Evolutionary conservation across 176 grass and related monocot genomes (phyloP).

Genomic region (Poa annua): DNA sequence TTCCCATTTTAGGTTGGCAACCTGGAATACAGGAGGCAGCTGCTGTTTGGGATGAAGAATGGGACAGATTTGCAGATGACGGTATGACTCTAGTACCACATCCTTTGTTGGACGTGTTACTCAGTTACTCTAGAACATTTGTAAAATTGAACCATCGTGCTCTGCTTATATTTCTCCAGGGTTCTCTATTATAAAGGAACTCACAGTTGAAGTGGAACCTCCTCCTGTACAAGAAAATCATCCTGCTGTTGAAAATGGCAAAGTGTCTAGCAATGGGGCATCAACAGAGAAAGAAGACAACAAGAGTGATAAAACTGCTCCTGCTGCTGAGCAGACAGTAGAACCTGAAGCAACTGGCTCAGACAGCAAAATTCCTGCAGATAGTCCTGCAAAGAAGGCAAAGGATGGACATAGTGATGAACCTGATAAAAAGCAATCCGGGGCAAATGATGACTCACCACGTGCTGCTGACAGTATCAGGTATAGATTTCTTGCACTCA

Average conservation of each 20-base stretch:
- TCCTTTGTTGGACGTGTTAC: not conserved
- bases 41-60: constrained; percentile 83
- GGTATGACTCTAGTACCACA: constrained; percentile 47
- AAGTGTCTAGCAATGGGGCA: constrained; percentile 55
- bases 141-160: constrained; percentile 31
- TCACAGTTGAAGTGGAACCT: constrained; percentile 90
- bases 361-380: constrained; percentile 54
- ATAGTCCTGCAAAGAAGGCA: constrained; percentile 71
- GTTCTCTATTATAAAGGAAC: constrained; percentile 89
- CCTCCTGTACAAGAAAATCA: constrained; percentile 56
- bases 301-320: constrained; percentile 61
- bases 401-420: constrained; percentile 58
- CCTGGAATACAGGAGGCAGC: constrained; percentile 80
- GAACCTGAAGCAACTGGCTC: constrained; percentile 56
- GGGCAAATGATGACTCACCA: constrained; percentile 65
- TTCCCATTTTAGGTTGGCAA: constrained; percentile 81
- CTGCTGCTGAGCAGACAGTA: constrained; percentile 40
- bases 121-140: constrained; percentile 13
- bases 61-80: constrained; percentile 93
- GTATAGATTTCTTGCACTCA: constrained; percentile 42
- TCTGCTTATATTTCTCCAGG: constrained; percentile 55
- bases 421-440: constrained; percentile 46
- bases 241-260: constrained; percentile 54
- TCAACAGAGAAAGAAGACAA: constrained; percentile 57
- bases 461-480: constrained; percentile 69